Percentiles rank a stretch among this genome's conserved stretches.
Conservation (phyloP, 805 yeast genomes). For the Candida nitratophila region DNA sequence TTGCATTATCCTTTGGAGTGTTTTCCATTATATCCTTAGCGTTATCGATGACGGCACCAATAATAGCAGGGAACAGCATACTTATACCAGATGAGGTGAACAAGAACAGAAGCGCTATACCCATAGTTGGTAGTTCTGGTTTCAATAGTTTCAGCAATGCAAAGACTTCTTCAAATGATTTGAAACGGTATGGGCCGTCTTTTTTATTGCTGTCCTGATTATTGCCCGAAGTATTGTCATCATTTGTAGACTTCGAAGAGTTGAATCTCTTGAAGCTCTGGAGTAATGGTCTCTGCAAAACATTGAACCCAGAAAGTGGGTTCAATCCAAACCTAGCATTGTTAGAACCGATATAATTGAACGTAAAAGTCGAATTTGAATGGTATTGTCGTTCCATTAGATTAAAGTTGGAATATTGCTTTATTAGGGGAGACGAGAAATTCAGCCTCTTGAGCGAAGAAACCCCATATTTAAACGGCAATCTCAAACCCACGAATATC, state of each 20-base stretch:
- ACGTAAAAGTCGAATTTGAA: neutral
- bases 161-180: conserved; percentile 26
- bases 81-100: conserved; percentile 69
- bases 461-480: no score
- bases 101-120: conserved; percentile 57
- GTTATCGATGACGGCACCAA: conserved; percentile 81
- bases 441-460: no score
- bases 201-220: neutral
- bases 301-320: no score
- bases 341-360: no score
- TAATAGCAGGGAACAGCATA: conserved; percentile 73
- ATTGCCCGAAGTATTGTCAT: neutral
- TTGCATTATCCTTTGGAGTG: conserved; percentile 4
- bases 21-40: conserved; percentile 31
- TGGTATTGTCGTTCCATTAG: neutral
- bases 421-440: no score
- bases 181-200: neutral
- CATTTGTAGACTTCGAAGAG: neutral
- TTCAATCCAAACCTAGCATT: no score
- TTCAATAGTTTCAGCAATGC: conserved; percentile 49
- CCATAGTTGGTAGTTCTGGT: conserved; percentile 48
- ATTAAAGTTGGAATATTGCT: no score
- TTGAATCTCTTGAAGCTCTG: neutral
- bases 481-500: no score
- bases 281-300: no score